Percentiles rank a stretch among this genome's conserved stretches.
phyloP scores from a whole-genome alignment of 2,329 filamentous ascomycete genomes.

The Tolypocladium sp. region DNA sequence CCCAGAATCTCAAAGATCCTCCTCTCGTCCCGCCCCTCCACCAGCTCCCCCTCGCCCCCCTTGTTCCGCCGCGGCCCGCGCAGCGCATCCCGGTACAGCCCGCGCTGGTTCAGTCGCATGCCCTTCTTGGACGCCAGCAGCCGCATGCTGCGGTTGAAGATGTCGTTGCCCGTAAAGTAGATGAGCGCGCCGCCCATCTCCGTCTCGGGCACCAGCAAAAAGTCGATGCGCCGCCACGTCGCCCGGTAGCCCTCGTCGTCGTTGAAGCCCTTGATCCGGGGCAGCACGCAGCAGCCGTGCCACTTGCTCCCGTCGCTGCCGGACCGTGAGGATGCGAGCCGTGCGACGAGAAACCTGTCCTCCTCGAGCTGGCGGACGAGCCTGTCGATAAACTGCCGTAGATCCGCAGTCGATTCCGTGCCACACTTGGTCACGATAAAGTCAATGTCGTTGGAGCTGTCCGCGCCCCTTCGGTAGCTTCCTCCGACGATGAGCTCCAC shows the following conservation, averaged over 20 bases:
- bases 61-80: constrained; percentile 48
- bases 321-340: constrained; percentile 48
- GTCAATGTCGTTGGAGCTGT: constrained; percentile 73
- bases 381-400: constrained; percentile 51
- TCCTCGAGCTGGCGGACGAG: constrained; percentile 55
- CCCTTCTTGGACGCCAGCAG: constrained; percentile 70
- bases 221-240: constrained; percentile 73
- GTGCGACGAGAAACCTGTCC: constrained; percentile 58
- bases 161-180: constrained; percentile 95
- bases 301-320: constrained; percentile 63
- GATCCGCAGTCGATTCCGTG: constrained; percentile 41
- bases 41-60: constrained; percentile 56
- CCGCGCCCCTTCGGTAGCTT: constrained; percentile 73
- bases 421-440: constrained; percentile 66
- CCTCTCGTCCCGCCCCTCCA: constrained; percentile 69
- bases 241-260: constrained; percentile 23
- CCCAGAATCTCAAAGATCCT: constrained; percentile 73
- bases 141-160: constrained; percentile 84
- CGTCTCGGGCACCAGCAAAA: constrained; percentile 70
- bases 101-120: constrained; percentile 78
- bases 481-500: constrained; percentile 71
- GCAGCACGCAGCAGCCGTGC: constrained; percentile 76
- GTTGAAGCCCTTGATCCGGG: constrained; percentile 26
- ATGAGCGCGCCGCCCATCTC: constrained; percentile 78
- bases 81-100: constrained; percentile 64